phyloP scores from a whole-genome alignment of 2,329 filamentous ascomycete species.

The Atkinsonella hypoxylon region DNA sequence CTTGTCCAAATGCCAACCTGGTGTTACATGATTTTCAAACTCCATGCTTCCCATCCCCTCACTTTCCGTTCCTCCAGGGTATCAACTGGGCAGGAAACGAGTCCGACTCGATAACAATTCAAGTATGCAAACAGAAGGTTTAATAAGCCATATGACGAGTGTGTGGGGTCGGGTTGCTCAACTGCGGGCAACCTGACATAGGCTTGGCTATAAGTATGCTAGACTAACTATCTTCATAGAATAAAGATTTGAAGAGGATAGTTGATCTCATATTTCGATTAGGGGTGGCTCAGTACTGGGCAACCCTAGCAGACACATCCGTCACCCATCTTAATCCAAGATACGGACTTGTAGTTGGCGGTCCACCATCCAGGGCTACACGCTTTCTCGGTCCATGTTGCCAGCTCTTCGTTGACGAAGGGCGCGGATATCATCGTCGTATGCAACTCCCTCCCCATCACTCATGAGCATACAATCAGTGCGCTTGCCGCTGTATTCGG shows the following conservation, averaged over 20 bases:
- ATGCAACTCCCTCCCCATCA: constrained; percentile 33
- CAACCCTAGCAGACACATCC: no score
- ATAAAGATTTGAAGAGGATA: no score
- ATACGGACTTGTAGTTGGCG: no score
- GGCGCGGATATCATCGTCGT: constrained; percentile 31
- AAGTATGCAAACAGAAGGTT: background rate
- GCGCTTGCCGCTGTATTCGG: constrained; percentile 15
- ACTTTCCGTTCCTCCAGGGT: background rate
- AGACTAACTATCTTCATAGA: no score
- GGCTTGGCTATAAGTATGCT: no score
- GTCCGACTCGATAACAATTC: background rate
- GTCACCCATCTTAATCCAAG: no score
- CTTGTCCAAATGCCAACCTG: background rate
- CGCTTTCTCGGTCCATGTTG: constrained; percentile 34
- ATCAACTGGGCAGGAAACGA: background rate
- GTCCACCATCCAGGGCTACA: constrained; percentile 15
- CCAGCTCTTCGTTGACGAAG: constrained; percentile 18
- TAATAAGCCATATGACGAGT: no score
- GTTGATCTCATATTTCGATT: no score
- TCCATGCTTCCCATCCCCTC: background rate
- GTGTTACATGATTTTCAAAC: background rate
- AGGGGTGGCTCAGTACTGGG: no score
- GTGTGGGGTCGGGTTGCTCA: no score
- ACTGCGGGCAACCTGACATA: no score
- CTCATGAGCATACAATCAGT: constrained; percentile 28